Conservation (phyloP, 306 rosid species). For the Coriaria nepalensis region DNA sequence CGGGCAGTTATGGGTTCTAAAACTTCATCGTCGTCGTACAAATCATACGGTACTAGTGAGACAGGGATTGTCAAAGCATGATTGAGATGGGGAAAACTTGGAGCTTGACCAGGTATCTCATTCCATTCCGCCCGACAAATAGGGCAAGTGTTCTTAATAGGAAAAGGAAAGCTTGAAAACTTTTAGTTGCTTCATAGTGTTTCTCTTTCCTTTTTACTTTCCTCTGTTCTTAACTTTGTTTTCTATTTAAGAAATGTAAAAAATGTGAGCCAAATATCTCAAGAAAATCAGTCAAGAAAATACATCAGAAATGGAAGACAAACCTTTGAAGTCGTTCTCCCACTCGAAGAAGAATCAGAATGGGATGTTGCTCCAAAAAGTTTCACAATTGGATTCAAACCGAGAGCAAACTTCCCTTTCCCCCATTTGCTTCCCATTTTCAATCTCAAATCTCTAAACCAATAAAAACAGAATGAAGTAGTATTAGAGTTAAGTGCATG, state of each 20-base stretch:
- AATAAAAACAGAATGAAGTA: too few species aligned
- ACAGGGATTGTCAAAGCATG: slow-evolving; percentile 79
- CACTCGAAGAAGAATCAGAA: slow-evolving; percentile 50
- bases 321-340: slow-evolving; percentile 46
- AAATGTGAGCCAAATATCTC: too few species aligned
- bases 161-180: too few species aligned
- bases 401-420: slow-evolving; percentile 78
- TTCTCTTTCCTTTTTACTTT: too few species aligned
- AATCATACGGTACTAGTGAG: slow-evolving; percentile 55
- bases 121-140: slow-evolving; percentile 95
- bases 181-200: too few species aligned
- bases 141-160: too few species aligned
- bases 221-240: slow-evolving; percentile 83
- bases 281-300: too few species aligned
- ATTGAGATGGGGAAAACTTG: slow-evolving; percentile 36
- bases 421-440: slow-evolving; percentile 94
- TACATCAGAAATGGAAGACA: slow-evolving; percentile 84
- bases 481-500: too few species aligned
- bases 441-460: slow-evolving; percentile 23
- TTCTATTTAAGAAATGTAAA: slow-evolving; percentile 66
- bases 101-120: slow-evolving; percentile 71
- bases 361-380: slow-evolving; percentile 79
- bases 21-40: slow-evolving; percentile 75
- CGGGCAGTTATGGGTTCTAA: slow-evolving; percentile 37
- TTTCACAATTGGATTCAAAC: slow-evolving; percentile 55